A percentile compares a stretch with the other conserved stretches of the same genome.
Evolutionary conservation across 129 eudicot species (phyloP).

Genomic region (Flaveria robusta): DNA sequence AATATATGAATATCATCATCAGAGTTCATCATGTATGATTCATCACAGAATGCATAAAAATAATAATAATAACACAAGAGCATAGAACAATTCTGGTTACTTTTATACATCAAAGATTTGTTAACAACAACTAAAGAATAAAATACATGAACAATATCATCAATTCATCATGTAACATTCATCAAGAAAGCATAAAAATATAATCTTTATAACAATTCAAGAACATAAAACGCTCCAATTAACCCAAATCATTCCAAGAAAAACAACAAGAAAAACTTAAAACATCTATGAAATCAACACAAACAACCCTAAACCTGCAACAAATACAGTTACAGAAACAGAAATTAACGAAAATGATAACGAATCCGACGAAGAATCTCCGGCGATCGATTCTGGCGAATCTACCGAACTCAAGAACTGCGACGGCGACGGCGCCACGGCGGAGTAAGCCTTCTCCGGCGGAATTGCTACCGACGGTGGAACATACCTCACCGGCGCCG

Average conservation of each 20-base stretch:
- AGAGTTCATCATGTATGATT: no score
- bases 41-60: no score
- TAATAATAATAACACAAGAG: no score
- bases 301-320: slow-evolving; percentile 25
- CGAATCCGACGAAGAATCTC: slow-evolving; percentile 22
- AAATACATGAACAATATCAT: neutral
- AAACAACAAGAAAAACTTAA: no score
- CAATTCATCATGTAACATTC: neutral
- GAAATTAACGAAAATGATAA: neutral
- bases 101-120: neutral
- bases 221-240: slow-evolving; percentile 8
- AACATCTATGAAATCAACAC: neutral
- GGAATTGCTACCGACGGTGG: slow-evolving; percentile 26
- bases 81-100: neutral
- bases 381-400: neutral
- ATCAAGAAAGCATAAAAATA: neutral
- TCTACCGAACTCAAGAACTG: slow-evolving; percentile 30
- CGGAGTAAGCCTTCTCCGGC: slow-evolving; percentile 25
- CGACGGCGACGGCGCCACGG: slow-evolving; percentile 37
- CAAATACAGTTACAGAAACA: slow-evolving; percentile 6
- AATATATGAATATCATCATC: no score
- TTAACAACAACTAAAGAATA: neutral
- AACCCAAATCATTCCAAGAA: slow-evolving; percentile 17
- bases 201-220: neutral
- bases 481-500: slow-evolving; percentile 11